Evolutionary conservation across 768 basidiomycete genomes (phyloP).

Genomic region (Tulasnella sp.): DNA sequence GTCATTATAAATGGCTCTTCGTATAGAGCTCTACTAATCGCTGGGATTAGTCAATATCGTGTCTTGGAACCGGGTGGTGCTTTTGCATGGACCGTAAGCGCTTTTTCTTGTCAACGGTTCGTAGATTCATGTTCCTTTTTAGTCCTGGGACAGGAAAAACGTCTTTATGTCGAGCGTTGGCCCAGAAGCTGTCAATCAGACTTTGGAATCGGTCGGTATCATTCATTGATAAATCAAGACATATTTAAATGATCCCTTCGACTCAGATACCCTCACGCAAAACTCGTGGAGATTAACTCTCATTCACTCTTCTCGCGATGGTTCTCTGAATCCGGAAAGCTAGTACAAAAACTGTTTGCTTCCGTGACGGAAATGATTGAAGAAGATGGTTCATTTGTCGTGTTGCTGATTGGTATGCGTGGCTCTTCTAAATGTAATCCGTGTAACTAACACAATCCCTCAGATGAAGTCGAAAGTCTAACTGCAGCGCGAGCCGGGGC

Average conservation of each 20-base stretch:
- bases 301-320: slow-evolving; percentile 97
- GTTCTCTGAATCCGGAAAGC: slow-evolving; percentile 98
- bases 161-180: slow-evolving; percentile 82
- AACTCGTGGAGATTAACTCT: slow-evolving; percentile 92
- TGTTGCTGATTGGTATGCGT: slow-evolving; percentile 74
- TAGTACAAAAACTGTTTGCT: slow-evolving; percentile 85
- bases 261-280: slow-evolving; percentile 66
- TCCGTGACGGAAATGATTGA: slow-evolving; percentile 85
- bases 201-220: slow-evolving; percentile 59
- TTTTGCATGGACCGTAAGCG: slow-evolving; percentile 71
- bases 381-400: slow-evolving; percentile 81
- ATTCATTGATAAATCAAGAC: too few species aligned
- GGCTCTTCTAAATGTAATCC: background rate
- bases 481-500: slow-evolving; percentile 91
- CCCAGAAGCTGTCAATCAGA: slow-evolving; percentile 88
- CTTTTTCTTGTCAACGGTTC: background rate
- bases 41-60: slow-evolving; percentile 66
- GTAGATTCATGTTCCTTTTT: background rate
- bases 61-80: slow-evolving; percentile 90
- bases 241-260: background rate
- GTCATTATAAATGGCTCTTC: slow-evolving; percentile 22
- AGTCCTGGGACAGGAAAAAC: slow-evolving; percentile 93
- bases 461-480: slow-evolving; percentile 93
- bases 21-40: background rate
- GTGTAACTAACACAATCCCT: background rate